phyloP scores from a whole-genome alignment of 176 grass and related monocot species.

The Echinochloa phyllopogon region DNA sequence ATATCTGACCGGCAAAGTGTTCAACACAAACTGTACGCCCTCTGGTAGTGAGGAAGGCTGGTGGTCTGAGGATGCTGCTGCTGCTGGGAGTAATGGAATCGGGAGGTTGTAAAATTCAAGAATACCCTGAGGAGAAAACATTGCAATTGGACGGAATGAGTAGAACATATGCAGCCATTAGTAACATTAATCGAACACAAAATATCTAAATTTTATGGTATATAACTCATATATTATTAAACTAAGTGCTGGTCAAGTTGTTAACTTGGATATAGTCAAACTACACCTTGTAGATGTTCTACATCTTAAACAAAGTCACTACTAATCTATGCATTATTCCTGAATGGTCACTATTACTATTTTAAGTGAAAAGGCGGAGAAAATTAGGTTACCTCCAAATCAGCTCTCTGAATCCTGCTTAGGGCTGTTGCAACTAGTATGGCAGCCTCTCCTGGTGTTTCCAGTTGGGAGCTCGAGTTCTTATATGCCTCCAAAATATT shows the following conservation, averaged over 20 bases:
- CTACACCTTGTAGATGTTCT: not conserved
- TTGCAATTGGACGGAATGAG: not conserved
- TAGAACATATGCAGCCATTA: slow-evolving; percentile 9
- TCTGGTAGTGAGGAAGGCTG: slow-evolving; percentile 30
- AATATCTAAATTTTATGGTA: not conserved
- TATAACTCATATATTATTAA: not conserved
- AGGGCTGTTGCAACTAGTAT: slow-evolving; percentile 44
- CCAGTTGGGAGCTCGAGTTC: slow-evolving; percentile 37
- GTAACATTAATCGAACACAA: not conserved
- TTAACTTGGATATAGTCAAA: not conserved
- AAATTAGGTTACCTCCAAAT: slow-evolving; percentile 38
- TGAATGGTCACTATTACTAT: not conserved
- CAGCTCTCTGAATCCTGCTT: slow-evolving; percentile 42
- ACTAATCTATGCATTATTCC: not conserved
- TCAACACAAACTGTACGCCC: slow-evolving; percentile 47
- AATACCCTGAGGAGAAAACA: slow-evolving; percentile 46
- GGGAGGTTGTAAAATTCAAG: slow-evolving; percentile 57
- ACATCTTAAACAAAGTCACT: not conserved
- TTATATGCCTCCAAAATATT: slow-evolving; percentile 59
- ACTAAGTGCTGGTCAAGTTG: not conserved
- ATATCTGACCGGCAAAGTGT: slow-evolving; percentile 53
- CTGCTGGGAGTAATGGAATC: slow-evolving; percentile 7
- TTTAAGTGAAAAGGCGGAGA: not conserved
- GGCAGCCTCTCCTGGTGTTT: slow-evolving; percentile 48
- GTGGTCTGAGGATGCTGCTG: slow-evolving; percentile 20